Evolutionary conservation across 805 yeast species (phyloP), one percentile per base, ranked within the genome.

Genomic region (Starmerella floricola): DNA sequence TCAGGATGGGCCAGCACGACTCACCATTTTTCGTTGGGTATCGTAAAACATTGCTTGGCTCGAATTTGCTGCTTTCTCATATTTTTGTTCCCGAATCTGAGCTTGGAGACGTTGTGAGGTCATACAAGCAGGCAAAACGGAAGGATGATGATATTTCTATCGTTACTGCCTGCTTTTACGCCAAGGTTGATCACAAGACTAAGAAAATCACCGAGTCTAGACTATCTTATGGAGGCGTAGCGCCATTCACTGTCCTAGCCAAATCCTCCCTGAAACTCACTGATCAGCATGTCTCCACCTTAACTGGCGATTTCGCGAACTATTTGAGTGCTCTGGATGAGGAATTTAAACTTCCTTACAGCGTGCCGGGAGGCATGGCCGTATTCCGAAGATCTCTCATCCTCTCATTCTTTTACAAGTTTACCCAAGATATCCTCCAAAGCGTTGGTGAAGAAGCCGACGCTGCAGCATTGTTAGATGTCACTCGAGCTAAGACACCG

Each of bases 301-400:
- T 44, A 6, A 17, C 27, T 2, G 21, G 44, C 2, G 36, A 31
- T 2, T n/a, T 37, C 6, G 35, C 41, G 5, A 31, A 12, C 6
- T 30, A 32, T 21, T 28, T 52, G 4, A 29, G 45, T 11, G 40
- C 45, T 1, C 47, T 64, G 12, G 69, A 65, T 38, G 41, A 51
- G 23, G 73, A 68, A 45, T 66, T 57, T 46, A 55, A 62, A 13
- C 54, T 68, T 34, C 60, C 67, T 2, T 68, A 51, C 49, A 59
- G 59, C 15, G 73, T 68, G 34, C 73, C 73, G 3, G 73, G 73
- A 42, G 73, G 72, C 12, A 67, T 67, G 71, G 71, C 73, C 0
- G 55, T 65, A 2, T 68, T 64, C 47, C 55, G 73, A 38, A 54
- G 67, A 30, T 61, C 72, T n/a, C 56, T 68, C 34, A 62, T 69